Conservation (phyloP, 371 early-diverging fungal species). For the Mucor circinelloides region DNA sequence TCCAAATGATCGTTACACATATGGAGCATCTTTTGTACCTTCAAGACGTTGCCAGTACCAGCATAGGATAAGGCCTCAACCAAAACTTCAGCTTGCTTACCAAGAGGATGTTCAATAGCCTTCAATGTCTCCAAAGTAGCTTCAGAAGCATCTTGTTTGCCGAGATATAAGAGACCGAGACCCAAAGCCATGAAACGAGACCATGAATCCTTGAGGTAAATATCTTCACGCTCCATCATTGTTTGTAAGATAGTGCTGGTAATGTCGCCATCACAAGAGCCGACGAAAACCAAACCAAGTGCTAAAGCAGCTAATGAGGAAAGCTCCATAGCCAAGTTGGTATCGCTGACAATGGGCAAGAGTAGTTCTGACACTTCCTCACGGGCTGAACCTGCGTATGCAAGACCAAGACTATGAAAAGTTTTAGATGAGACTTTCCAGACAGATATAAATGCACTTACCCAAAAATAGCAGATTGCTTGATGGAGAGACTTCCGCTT, state of each 20-base stretch:
- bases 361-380: slow-evolving; percentile 85
- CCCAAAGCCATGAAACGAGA: slow-evolving; percentile 93
- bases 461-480: slow-evolving; percentile 75
- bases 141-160: slow-evolving; percentile 88
- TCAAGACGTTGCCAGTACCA: slow-evolving; percentile 95
- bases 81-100: slow-evolving; percentile 85
- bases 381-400: slow-evolving; percentile 92
- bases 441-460: slow-evolving; percentile 29
- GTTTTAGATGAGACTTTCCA: neutral
- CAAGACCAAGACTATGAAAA: slow-evolving; percentile 79
- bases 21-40: slow-evolving; percentile 95
- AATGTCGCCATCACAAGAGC: slow-evolving; percentile 91
- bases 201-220: slow-evolving; percentile 80
- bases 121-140: slow-evolving; percentile 93
- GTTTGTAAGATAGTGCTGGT: slow-evolving; percentile 91
- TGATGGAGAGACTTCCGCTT: slow-evolving; percentile 47
- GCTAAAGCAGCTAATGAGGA: slow-evolving; percentile 90
- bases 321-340: slow-evolving; percentile 85
- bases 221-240: slow-evolving; percentile 92
- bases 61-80: slow-evolving; percentile 91
- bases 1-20: slow-evolving; percentile 94
- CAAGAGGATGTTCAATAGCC: slow-evolving; percentile 90
- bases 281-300: slow-evolving; percentile 91
- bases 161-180: slow-evolving; percentile 86
- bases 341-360: slow-evolving; percentile 84